phyloP scores from a whole-genome alignment of 2,329 filamentous ascomycete species.

The Tolypocladium amazonense region DNA sequence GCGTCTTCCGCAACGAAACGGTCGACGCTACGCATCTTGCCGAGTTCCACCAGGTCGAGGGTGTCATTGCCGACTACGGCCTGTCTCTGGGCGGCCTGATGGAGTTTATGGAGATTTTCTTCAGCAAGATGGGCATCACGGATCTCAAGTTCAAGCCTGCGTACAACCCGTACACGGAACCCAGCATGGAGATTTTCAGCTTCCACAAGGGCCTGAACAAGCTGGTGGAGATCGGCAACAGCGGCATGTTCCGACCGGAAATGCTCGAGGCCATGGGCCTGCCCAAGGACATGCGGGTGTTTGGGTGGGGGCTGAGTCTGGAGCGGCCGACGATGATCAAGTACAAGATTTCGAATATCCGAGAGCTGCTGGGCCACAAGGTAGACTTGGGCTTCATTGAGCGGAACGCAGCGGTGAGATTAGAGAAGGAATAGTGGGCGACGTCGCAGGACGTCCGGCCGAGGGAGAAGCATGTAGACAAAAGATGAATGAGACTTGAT shows the following conservation, averaged over 20 bases:
- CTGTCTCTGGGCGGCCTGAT: slow-evolving; percentile 88
- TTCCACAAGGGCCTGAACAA: slow-evolving; percentile 84
- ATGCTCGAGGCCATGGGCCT: slow-evolving; percentile 94
- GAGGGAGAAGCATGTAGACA: neutral
- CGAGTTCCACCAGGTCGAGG: slow-evolving; percentile 98
- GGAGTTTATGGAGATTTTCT: slow-evolving; percentile 91
- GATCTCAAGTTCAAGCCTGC: slow-evolving; percentile 91
- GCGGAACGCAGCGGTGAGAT: slow-evolving; percentile 77
- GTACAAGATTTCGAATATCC: slow-evolving; percentile 80
- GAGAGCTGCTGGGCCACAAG: slow-evolving; percentile 88
- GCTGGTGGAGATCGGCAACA: slow-evolving; percentile 96
- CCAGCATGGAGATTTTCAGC: slow-evolving; percentile 96
- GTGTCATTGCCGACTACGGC: slow-evolving; percentile 94
- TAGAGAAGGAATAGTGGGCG: slow-evolving; percentile 62
- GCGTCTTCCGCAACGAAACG: slow-evolving; percentile 95
- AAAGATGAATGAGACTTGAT: neutral
- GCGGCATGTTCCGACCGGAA: slow-evolving; percentile 96
- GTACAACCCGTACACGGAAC: slow-evolving; percentile 58
- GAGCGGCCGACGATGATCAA: slow-evolving; percentile 98
- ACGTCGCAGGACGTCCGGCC: neutral
- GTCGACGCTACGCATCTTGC: slow-evolving; percentile 95
- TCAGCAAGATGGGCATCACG: slow-evolving; percentile 84
- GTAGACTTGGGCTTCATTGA: slow-evolving; percentile 91
- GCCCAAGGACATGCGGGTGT: slow-evolving; percentile 83
- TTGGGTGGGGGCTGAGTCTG: slow-evolving; percentile 84